Evolutionary conservation across 2,329 filamentous ascomycete species (phyloP).

Genomic region (Talaromyces marneffei): DNA sequence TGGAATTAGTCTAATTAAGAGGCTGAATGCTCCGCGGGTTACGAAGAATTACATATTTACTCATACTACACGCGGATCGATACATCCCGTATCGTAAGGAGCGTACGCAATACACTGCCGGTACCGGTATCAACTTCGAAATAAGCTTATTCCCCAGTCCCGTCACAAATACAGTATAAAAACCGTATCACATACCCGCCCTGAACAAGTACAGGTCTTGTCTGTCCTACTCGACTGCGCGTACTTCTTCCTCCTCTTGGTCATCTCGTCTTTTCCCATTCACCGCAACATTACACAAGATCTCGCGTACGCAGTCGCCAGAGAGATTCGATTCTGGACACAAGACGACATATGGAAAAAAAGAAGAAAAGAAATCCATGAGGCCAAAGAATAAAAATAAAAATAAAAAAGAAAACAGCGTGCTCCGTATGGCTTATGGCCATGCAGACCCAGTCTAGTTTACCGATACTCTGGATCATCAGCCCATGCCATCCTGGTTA

Average conservation of each 20-base stretch:
- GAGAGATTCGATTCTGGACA: background rate
- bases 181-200: background rate
- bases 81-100: background rate
- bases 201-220: background rate
- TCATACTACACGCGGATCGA: background rate
- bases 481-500: too few relatives aligned
- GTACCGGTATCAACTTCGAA: background rate
- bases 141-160: slow-evolving; percentile 2
- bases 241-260: background rate
- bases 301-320: background rate
- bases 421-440: too few relatives aligned
- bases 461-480: slow-evolving; percentile 5
- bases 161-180: background rate
- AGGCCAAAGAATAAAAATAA: background rate
- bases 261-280: background rate
- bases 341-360: background rate
- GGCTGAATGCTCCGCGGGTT: background rate
- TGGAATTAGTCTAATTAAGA: background rate
- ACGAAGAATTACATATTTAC: background rate
- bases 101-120: background rate
- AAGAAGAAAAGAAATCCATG: background rate
- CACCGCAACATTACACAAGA: slow-evolving; percentile 4
- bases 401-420: too few relatives aligned
- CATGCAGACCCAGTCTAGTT: background rate
- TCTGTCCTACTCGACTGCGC: background rate